Evolutionary conservation across 2,329 filamentous ascomycete species (phyloP), one percentile per base, ranked within the genome.

Genomic region (Ophiostoma pallidulum): DNA sequence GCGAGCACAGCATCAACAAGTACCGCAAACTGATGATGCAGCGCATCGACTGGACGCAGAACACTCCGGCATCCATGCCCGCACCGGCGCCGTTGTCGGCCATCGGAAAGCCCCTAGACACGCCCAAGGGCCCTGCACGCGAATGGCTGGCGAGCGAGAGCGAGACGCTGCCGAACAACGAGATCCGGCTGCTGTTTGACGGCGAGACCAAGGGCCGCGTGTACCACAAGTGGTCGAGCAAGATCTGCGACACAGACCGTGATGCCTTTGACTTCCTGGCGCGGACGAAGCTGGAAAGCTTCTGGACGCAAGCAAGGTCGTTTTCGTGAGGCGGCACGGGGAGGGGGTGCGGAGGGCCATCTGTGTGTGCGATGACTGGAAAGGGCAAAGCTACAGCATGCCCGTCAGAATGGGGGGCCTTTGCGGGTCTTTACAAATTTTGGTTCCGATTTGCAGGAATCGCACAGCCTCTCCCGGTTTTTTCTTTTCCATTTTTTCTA

Each of bases 41-140:
- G 57, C 88, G 92, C 41, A 89, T 97, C 59, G 84, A 94, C 64
- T 98, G 94, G 92, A 85, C 84, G 3, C 90, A 97, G 62, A 95
- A 94, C 57, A 76, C 79, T 0, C 80, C 81, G 3, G 82, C 89
- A 0, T 33, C 42, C 2, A 41, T 41, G n/a, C 26, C 50, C 3
- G 39, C 49, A 9, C 28, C 40, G 24, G 32, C 3, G 41, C 38
- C 8, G 36, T 49, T 8, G 47, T 35, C 1, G 36, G 35, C 9
- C 13, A 41, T 3, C 36, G n/a, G 18, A 33, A 37, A 73, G 74
- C 33, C 3, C 68, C 79, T 36, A 74, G 73, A 42, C 73, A 80
- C n/a, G 51, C 74, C 73, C 49, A 72, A 75, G 48, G 78, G 77
- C 50, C 75, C 77, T 1, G 72, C 81, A 40, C 79, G 80, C 16